Conservation (phyloP, 768 basidiomycete genomes). For the Trametes elegans region DNA sequence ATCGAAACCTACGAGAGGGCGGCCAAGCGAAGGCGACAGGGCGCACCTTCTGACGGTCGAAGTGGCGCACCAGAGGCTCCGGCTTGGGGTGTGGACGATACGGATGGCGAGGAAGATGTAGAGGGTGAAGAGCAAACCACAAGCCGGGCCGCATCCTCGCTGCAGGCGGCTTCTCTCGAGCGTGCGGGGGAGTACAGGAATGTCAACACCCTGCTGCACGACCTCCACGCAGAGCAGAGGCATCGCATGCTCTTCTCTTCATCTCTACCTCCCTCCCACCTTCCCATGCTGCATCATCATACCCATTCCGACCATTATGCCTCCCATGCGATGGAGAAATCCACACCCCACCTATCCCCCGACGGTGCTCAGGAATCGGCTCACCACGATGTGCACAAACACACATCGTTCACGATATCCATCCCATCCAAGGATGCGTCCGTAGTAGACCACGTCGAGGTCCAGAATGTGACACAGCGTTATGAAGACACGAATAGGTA, state of each 20-base stretch:
- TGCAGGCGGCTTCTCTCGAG: constrained; percentile 19
- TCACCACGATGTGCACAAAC: neutral
- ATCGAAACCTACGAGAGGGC: constrained; percentile 18
- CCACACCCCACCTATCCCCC: neutral
- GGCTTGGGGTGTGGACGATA: neutral
- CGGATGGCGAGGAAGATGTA: constrained; percentile 26
- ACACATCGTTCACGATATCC: constrained; percentile 2
- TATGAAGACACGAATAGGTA: constrained; percentile 70
- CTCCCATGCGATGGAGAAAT: neutral
- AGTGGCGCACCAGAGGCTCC: neutral
- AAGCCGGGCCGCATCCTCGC: neutral
- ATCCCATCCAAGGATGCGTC: constrained; percentile 8
- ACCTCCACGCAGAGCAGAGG: constrained; percentile 66
- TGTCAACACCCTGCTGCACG: constrained; percentile 64
- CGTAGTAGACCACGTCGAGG: constrained; percentile 39
- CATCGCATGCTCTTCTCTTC: constrained; percentile 51
- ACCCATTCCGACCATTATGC: neutral
- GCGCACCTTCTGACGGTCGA: neutral
- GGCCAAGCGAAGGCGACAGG: constrained; percentile 19
- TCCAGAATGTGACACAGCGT: constrained; percentile 46
- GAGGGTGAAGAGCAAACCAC: constrained; percentile 13
- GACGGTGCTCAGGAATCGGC: neutral
- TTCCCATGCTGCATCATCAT: neutral
- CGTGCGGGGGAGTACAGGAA: constrained; percentile 48
- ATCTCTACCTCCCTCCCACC: constrained; percentile 1